Base-by-base conservation (phyloP, 495 filamentous ascomycete species). In the Tuber umbilicatum region DNA sequence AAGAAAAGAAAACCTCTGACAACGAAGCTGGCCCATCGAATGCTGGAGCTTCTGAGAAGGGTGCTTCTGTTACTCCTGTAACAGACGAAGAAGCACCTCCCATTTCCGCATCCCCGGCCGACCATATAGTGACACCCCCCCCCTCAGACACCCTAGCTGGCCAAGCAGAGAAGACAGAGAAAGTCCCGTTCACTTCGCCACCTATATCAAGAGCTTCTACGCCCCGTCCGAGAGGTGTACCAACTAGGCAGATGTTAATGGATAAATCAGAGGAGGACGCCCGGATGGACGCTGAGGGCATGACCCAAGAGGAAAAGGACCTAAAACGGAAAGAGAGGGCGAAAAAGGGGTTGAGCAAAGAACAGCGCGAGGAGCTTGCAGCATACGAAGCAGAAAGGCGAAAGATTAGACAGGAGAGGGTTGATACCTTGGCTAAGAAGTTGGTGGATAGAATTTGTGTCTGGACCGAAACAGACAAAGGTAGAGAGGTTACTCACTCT, bases 401-500 rank as follows among this genome's bases (percentile, higher is more conserved):
- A 73, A 87, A 86, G 78, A 88, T 96, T 68, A 91, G 95, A n/a
- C 90, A 97, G 81, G 93, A 98, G 80, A 92, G 95, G 45, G 92
- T 98, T 50, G 89, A 92, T 69, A 94, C 90, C 1, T 86, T 99
- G 40, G 87, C 90, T 12, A 89, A 89, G 78, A 97, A 97, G 83
- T 87, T 99, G 10, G 84, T 97, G 42, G 92, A 97, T 82, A 90
- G 94, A 69, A 90, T 99, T 81, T 94, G 91, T 77, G 90, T 98
- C 14, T 97, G 94, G 94, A 97, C 95, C 17, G 95, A 99, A 84
- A 97, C 94, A 5, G 96, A 97, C 85, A 96, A 95, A 85, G 89
- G 90, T 41, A 67, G 83, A 2, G 93, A 96, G 82, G 92, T 97
- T 16, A 97, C 94, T 5, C 84, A 84, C 55, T 93, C 96, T 2